Base-by-base conservation (phyloP, 805 yeast genomes). In the Kregervanrija delftensis region DNA sequence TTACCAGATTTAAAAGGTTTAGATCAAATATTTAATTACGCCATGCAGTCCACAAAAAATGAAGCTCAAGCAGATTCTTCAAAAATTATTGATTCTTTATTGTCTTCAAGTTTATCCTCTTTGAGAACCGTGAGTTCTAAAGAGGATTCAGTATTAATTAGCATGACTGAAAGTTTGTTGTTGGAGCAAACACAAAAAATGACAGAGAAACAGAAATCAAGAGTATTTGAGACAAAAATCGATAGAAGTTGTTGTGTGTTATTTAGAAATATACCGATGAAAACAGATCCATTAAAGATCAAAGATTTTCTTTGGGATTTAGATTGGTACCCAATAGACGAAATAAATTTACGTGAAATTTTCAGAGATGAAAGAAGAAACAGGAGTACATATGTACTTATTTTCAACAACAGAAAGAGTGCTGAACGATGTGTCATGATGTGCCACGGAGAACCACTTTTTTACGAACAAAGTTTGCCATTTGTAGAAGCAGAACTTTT, bases 401-500 rank as follows among this genome's bases (percentile, higher is more conserved):
- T 67, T 15, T 83, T 83, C 51, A 65, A 65, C 12, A 67, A 71
- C 49, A 46, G 52, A 2, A 47, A 56, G 2, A 77, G 76, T 45
- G 81, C 86, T 2, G 49, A 48, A 14, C 60, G 78, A 36, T 82
- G 81, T 56, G 74, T 73, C 4, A 58, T 74, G 11, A 71, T 73
- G 48, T 71, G 67, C 53, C 78, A 83, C 56, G 83, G 84, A 2
- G 50, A 54, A 15, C 55, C 53, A 16, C 57, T 65, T 45, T 65
- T 61, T 46, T 52, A 56, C 30, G 57, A 61, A 6, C 31, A 41
- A 1, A 41, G 48, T 15, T 46, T 60, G 42, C 67, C 69, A 2
- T 49, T 58, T 11, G 45, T 65, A 3, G 51, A 49, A n/a, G 65
- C 68, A 1, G 67, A 72, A 61, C 16, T 60, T 6, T 43, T 65